phyloP scores from a whole-genome alignment of 225 moss, liverwort and hornwort species.

The Climacium dendroides region DNA sequence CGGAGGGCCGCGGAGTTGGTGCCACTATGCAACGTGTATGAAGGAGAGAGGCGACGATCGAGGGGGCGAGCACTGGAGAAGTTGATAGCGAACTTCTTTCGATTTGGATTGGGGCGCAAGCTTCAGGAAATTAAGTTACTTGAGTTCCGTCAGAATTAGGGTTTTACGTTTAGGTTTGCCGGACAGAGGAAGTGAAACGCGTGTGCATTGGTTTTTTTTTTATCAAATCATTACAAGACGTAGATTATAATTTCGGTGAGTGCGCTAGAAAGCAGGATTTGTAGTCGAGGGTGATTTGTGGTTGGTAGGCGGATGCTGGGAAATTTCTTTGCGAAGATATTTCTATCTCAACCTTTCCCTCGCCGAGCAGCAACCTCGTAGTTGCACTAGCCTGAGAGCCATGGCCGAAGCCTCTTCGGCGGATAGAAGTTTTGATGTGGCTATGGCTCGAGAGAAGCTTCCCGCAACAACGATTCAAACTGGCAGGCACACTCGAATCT shows the following conservation, averaged over 20 bases:
- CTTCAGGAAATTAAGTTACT: neutral
- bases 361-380: neutral
- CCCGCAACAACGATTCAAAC: neutral
- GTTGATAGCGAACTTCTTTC: neutral
- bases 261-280: neutral
- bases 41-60: neutral
- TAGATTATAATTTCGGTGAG: neutral
- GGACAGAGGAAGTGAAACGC: neutral
- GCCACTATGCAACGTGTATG: neutral
- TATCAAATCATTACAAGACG: neutral
- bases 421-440: neutral
- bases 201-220: neutral
- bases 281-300: neutral
- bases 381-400: neutral
- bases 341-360: neutral
- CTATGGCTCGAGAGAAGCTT: neutral
- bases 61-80: fast-evolving
- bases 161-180: neutral
- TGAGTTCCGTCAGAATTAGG: neutral
- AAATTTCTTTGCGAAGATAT: neutral
- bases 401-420: neutral
- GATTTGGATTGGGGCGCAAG: neutral
- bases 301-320: neutral
- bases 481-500: neutral
- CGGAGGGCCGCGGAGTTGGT: neutral